Evolutionary conservation across 1,284 basidiomycete genomes (phyloP), one percentile per base, ranked within the genome.

Genomic region (Ceratobasidium papillatum): DNA sequence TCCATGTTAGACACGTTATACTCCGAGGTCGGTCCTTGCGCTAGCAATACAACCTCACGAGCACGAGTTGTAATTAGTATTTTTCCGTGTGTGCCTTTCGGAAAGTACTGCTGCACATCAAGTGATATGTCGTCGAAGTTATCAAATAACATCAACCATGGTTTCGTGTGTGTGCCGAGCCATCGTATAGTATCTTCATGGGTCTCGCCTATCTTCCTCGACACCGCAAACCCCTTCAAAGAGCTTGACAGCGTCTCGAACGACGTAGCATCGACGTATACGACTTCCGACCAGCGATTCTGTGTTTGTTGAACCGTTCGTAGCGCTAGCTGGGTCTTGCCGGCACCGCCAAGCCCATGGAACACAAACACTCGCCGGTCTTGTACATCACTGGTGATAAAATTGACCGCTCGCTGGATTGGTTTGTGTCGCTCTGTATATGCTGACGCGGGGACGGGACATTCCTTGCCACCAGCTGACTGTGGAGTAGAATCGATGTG

Each of bases 91-190:
- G 22, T 12, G n/a, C 52, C 27, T 17, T 32, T 27, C 1, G 74
- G 74, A 41, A 75, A 51, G 19, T 63, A 69, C 1, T 45, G 19
- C 11, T 36, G 17, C n/a, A 75, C 41, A 8, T 41, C 30, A 19
- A 75, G 30, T 1, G 51, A 32, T 1, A 5, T 9, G 32, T 75
- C 74, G 38, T 75, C 74, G 9, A 59, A 68, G 49, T 75, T 75
- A 47, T 75, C 74, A 34, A 71, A 72, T 17, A 75, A 30, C 7
- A 75, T 47, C 17, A 72, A n/a, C 75, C 75, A 75, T 19, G 12
- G 49, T n/a, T 22, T 34, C 1, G 27, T 47, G 22, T 41, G n/a
- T 14, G 68, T 65, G 30, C 41, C 61, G n/a, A 75, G 51, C 59
- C 61, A 73, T 2, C 25, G 41, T 17, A 75, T 1, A 4, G 68